Base-by-base conservation (phyloP, 2,329 filamentous ascomycete genomes). In the Elsinoe batatas region DNA sequence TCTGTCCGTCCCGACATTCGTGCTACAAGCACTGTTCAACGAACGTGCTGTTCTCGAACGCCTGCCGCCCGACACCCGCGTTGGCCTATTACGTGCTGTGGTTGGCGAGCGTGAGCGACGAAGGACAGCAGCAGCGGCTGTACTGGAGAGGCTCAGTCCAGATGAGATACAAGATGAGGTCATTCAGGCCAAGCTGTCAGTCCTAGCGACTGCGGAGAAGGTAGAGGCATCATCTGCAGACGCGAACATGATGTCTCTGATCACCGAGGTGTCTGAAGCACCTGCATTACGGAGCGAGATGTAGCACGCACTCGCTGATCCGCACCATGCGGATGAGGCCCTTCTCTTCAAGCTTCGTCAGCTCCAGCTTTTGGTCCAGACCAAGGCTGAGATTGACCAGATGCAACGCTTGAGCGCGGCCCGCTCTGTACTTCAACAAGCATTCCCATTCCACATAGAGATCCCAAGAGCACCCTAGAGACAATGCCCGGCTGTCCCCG, bases 41-140 rank as follows among this genome's bases (percentile, higher is more conserved):
- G 53, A 55, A n/a, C 53, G 53, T 13, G 42, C 36, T n/a, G 38
- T 55, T 1, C 26, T 42, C 6, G 53, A 55, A n/a, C 53, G 53
- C 5, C 22, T 55, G 5, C 15, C 17, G 7, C 53, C 53, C 2
- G 53, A 55, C 22, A 42, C 37, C 4, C 20, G 37, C 1, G 20
- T 18, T 37, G 42, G 26, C 4, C 18, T 55, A 7, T 10, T 46
- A 26, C 22, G 18, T 18, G 42, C 53, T 3, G 36, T 55, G 7
- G 40, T 55, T 11, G 18, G 10, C 18, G 53, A 55, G 32, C 13
- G 53, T 3, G 53, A 55, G 32, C 17, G 13, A 15, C 43, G 53
- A 33, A 22, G 53, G n/a, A 10, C 10, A 17, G 20, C 22, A n/a
- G 53, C 53, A 12, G 15, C 46, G 5, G 38, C 22, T 44, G 53